Evolutionary conservation across 441 rosid genomes (phyloP).

Genomic region (Erodium texanum): DNA sequence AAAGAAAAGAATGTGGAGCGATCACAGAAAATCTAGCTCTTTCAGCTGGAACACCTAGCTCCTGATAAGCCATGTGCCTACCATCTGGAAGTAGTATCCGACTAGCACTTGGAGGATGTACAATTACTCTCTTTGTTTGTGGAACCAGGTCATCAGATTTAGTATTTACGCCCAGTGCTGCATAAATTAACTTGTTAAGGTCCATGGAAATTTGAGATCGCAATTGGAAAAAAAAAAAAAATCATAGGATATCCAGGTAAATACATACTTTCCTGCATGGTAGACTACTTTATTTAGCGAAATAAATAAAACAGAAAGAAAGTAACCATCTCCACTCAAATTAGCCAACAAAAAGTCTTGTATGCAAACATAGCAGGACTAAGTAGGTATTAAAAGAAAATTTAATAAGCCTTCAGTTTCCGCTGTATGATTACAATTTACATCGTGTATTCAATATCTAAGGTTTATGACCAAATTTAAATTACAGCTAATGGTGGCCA

Average conservation of each 20-base stretch:
- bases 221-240: background rate
- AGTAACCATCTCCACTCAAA: background rate
- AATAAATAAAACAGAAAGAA: background rate
- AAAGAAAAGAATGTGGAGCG: conserved; percentile 76
- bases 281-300: no score
- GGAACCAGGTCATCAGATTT: conserved; percentile 27
- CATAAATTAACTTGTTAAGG: conserved; percentile 15
- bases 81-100: conserved; percentile 83
- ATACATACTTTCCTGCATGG: background rate
- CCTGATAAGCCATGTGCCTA: conserved; percentile 69
- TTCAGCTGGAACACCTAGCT: conserved; percentile 57
- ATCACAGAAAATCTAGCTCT: conserved; percentile 69
- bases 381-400: background rate
- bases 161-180: conserved; percentile 54
- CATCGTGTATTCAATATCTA: background rate
- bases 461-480: background rate
- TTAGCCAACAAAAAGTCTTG: background rate
- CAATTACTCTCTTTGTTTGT: conserved; percentile 39
- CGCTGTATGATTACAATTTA: background rate
- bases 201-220: background rate
- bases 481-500: background rate
- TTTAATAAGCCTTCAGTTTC: no score
- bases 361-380: background rate
- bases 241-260: background rate
- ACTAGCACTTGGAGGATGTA: conserved; percentile 63